A percentile compares a stretch with the other conserved stretches of the same genome.
phyloP scores from a whole-genome alignment of 2,329 filamentous ascomycete species.

The Lachnellula suecica region DNA sequence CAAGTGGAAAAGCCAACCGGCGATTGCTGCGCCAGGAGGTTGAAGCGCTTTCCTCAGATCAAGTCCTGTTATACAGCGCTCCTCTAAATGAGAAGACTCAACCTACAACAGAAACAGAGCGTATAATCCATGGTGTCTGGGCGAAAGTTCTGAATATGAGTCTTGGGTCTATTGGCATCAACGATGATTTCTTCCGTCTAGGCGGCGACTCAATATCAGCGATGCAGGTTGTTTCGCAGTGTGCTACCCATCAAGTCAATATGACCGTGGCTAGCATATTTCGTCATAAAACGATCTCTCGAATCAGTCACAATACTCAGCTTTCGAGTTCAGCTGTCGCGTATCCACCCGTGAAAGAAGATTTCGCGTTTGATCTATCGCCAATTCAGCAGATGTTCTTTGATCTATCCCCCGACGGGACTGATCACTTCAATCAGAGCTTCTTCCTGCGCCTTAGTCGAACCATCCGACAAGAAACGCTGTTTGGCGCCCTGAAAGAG shows the following conservation, averaged over 20 bases:
- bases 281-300: no score
- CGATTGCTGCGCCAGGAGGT: not conserved
- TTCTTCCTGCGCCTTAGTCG: conserved; percentile 3
- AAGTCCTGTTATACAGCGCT: not conserved
- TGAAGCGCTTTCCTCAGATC: conserved; percentile 1
- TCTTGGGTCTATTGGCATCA: conserved; percentile 13
- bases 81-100: not conserved
- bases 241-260: no score
- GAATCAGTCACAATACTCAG: no score
- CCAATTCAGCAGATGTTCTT: conserved; percentile 23
- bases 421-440: conserved; percentile 24
- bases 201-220: conserved; percentile 27
- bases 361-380: conserved; percentile 10
- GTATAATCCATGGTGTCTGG: conserved; percentile 13
- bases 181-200: conserved; percentile 38
- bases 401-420: conserved; percentile 5
- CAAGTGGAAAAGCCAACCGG: conserved; percentile 12
- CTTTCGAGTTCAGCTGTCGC: no score
- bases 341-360: not conserved
- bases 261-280: no score
- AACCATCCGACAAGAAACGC: not conserved
- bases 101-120: not conserved
- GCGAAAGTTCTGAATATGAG: conserved; percentile 8
- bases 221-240: conserved; percentile 1
- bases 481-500: conserved; percentile 25